These are phyloP conservation scores for Globisporangium polare DNA, from an alignment of 352 stramenopile species.

Conservation along the genomic window DNA sequence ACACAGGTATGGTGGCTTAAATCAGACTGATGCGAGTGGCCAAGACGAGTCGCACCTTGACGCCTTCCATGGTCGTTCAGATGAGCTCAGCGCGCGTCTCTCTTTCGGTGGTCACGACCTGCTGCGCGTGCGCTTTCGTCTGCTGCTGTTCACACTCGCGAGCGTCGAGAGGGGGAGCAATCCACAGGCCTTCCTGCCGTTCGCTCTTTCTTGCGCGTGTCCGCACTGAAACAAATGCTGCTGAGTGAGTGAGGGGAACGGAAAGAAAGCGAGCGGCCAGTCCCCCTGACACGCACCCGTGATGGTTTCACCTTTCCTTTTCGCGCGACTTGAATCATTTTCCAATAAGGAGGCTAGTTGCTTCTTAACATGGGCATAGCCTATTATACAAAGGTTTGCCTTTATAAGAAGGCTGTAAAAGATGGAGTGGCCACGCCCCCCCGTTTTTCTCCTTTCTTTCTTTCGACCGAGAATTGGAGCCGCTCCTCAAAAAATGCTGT, in stretches of 20 bases:
- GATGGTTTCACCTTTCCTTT: background rate
- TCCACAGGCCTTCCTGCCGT: background rate
- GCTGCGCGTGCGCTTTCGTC: background rate
- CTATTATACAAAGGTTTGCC: background rate
- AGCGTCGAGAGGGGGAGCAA: background rate
- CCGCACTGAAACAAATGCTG: conserved; percentile 1
- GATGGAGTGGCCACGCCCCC: background rate
- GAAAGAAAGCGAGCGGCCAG: background rate
- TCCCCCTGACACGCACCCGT: conserved; percentile 4
- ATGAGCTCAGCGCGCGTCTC: background rate
- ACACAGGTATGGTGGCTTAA: background rate
- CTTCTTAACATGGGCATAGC: too few species aligned
- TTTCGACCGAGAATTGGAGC: background rate
- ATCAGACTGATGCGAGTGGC: background rate
- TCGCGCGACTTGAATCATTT: background rate
- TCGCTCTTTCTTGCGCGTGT: conserved; percentile 3
- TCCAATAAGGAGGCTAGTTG: background rate
- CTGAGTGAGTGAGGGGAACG: background rate
- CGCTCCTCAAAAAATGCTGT: background rate
- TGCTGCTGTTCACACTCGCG: background rate
- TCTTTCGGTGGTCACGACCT: too few species aligned
- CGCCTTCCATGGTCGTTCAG: conserved; percentile 39
- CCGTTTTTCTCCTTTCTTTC: background rate
- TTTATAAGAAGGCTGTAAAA: background rate
- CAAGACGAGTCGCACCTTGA: conserved; percentile 36